Evolutionary conservation across 1,284 basidiomycete species (phyloP).

Genomic region (Boletus sp.): DNA sequence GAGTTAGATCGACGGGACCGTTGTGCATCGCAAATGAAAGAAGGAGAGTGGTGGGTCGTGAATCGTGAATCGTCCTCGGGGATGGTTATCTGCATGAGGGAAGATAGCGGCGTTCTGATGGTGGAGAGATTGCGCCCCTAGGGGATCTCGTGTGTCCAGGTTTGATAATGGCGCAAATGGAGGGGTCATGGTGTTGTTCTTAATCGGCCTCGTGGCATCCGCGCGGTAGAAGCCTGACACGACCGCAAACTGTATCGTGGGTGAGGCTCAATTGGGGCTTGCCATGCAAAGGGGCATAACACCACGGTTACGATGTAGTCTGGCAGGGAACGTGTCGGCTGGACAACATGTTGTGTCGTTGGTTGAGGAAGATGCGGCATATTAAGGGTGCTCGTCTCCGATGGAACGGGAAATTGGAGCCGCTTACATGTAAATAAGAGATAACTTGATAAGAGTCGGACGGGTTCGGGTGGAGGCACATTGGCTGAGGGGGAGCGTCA

Average conservation of each 20-base stretch:
- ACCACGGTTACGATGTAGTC: neutral
- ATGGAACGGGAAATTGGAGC: neutral
- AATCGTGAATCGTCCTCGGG: neutral
- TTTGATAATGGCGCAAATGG: conserved; percentile 12
- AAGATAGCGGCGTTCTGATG: neutral
- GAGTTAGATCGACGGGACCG: conserved; percentile 2
- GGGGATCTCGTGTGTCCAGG: neutral
- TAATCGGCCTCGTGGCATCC: conserved; percentile 13
- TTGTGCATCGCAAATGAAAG: neutral
- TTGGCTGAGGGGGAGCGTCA: neutral
- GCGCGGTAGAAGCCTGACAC: conserved; percentile 6
- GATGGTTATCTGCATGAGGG: neutral
- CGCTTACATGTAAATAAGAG: conserved; percentile 1
- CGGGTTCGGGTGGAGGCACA: conserved; percentile 14
- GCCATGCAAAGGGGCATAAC: neutral
- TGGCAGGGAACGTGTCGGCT: neutral
- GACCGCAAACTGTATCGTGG: neutral
- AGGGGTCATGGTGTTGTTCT: neutral
- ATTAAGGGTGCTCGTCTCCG: neutral
- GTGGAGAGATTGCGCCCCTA: neutral
- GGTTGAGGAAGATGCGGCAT: neutral
- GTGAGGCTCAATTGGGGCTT: neutral
- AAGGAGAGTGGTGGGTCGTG: neutral
- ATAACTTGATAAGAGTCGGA: conserved; percentile 12
- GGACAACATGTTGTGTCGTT: neutral